Evolutionary conservation across 805 yeast genomes (phyloP).

Genomic region (Saturnispora kantuleensis): DNA sequence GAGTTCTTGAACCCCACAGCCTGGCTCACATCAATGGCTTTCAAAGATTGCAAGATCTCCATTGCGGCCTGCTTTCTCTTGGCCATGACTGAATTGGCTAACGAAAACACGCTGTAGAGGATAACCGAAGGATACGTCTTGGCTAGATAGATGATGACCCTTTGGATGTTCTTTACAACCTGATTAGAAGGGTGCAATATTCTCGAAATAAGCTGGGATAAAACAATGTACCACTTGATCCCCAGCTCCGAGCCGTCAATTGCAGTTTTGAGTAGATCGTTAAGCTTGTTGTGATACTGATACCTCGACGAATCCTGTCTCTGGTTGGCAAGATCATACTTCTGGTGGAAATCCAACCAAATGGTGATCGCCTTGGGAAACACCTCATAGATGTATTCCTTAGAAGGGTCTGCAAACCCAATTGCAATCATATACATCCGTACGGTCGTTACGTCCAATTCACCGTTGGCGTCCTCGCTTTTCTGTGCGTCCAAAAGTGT

Average conservation of each 20-base stretch:
- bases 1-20: constrained; percentile 6
- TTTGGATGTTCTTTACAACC: constrained; percentile 45
- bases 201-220: constrained; percentile 80
- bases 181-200: constrained; percentile 51
- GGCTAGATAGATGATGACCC: constrained; percentile 50
- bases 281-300: constrained; percentile 7
- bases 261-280: constrained; percentile 15
- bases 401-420: constrained; percentile 39
- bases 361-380: constrained; percentile 82
- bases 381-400: constrained; percentile 48
- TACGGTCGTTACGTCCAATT: constrained; percentile 46
- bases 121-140: constrained; percentile 69
- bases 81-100: constrained; percentile 46
- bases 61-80: constrained; percentile 39
- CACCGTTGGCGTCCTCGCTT: constrained; percentile 32
- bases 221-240: constrained; percentile 68
- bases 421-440: constrained; percentile 49
- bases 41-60: constrained; percentile 31
- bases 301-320: constrained; percentile 1
- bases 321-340: constrained; percentile 13
- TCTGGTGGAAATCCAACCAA: constrained; percentile 73
- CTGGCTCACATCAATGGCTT: constrained; percentile 8
- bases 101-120: constrained; percentile 75
- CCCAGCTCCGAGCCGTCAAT: constrained; percentile 17
- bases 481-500: constrained; percentile 61